Conservation (phyloP, 164 flowering plant genomes). For the Echeveria elegans region DNA sequence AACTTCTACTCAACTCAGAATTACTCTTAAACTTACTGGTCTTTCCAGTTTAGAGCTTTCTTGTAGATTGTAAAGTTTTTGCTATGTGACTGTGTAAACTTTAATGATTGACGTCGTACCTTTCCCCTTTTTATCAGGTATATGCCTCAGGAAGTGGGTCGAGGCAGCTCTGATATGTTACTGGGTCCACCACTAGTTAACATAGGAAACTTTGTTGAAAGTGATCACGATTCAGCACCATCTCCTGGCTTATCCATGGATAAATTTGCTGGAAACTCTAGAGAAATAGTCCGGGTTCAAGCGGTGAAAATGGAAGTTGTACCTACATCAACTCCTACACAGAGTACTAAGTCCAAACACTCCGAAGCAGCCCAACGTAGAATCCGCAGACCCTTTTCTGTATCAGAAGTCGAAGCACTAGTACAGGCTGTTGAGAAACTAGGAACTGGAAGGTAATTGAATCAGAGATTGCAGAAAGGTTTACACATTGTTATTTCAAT, state of each 20-base stretch:
- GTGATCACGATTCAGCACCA: conserved; percentile 63
- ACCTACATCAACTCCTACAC: conserved; percentile 34
- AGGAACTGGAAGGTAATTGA: conserved; percentile 89
- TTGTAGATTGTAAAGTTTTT: not conserved
- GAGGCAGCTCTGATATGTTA: conserved; percentile 23
- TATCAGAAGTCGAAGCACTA: conserved; percentile 92
- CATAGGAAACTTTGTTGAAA: conserved; percentile 39
- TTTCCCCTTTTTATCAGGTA: conserved; percentile 30
- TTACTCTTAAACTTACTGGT: not conserved
- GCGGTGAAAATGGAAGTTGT: conserved; percentile 45
- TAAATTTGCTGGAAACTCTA: conserved; percentile 40
- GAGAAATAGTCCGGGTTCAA: conserved; percentile 59
- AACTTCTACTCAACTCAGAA: not conserved
- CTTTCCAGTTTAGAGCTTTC: not conserved
- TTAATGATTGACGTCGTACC: not conserved
- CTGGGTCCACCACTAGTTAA: conserved; percentile 28
- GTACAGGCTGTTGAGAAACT: conserved; percentile 97
- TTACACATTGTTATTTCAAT: not conserved
- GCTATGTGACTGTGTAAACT: not conserved
- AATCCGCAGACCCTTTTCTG: conserved; percentile 91
- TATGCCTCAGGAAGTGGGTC: conserved; percentile 17
- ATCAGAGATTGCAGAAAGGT: not conserved
- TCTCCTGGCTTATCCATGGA: conserved; percentile 38
- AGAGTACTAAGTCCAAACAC: conserved; percentile 49
- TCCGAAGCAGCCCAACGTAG: conserved; percentile 78